Base-by-base conservation (phyloP, 768 basidiomycete species). In the Calocybe gangraenosa region DNA sequence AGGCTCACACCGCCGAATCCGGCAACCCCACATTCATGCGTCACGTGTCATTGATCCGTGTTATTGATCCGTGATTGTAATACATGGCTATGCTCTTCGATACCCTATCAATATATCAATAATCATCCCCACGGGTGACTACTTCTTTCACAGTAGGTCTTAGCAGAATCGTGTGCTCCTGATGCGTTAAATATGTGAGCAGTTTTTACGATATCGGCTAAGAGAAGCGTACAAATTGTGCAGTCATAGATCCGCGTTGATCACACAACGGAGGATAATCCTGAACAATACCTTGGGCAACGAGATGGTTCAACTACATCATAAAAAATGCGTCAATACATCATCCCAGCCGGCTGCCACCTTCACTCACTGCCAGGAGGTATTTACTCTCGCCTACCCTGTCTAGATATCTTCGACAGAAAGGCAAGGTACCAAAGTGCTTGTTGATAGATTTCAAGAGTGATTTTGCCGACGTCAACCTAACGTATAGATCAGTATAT, bases 231-330 rank as follows among this genome's bases (percentile, higher is more conserved):
- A 89, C 87, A 62, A 87, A 88, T 71, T 97, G 95, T 8, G 95
- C 95, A 0, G 94, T 96, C 91, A 94, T 96, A 1, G 84, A 79
- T 32, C 83, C 93, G 40, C 68, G 71, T 42, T 81, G 78, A 62
- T 98, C 96, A 54, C 82, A 87, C 30, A 99, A 71, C 0, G 96
- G 96, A 8, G 92, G 96, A 62, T 98, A 98, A 51, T 87, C 90
- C 52, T 84, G 80, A 2, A 99, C 92, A 45, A 98, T 81, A 1
- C 85, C 87, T 65, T 92, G 86, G 35, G 76, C 68, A 21, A 98
- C 96, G 6, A 98, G 74, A 52, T 95, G 81, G 56, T 93, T 94
- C 39, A 97, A 70, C 92, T 94, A 55, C 31, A 42, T 21, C 11
- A 42, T 17, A 19, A 17, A 43, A 39, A 36, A 18, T 42, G 14